Evolutionary conservation across 2,329 filamentous ascomycete genomes (phyloP).

Genomic region (Hirsutella thompsonii): DNA sequence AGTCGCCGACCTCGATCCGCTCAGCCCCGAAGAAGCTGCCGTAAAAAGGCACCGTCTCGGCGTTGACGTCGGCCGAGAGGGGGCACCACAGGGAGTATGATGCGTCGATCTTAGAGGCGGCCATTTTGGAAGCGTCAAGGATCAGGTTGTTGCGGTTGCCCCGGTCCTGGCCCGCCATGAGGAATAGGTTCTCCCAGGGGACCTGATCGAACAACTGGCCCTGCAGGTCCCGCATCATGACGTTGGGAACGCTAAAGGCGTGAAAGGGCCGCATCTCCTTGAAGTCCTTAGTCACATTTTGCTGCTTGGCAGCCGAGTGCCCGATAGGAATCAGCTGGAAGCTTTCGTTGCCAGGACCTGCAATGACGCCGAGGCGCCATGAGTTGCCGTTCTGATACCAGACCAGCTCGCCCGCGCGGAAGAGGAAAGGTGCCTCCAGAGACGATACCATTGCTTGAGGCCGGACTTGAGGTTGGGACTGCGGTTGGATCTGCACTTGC

Average conservation of each 20-base stretch:
- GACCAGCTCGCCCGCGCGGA: slow-evolving; percentile 34
- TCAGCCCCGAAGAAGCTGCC: slow-evolving; percentile 39
- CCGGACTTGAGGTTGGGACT: slow-evolving; percentile 6
- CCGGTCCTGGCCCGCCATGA: slow-evolving; percentile 17
- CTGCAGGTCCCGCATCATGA: slow-evolving; percentile 24
- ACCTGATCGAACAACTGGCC: slow-evolving; percentile 27
- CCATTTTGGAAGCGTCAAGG: slow-evolving; percentile 39
- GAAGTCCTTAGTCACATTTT: slow-evolving; percentile 23
- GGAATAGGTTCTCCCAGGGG: slow-evolving; percentile 27
- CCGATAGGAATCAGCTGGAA: slow-evolving; percentile 28
- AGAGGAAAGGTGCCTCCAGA: slow-evolving; percentile 23
- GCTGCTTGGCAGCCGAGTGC: slow-evolving; percentile 23
- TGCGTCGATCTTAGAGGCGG: slow-evolving; percentile 32
- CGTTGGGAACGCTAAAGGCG: slow-evolving; percentile 35
- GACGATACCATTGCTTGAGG: slow-evolving; percentile 14
- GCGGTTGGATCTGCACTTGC: slow-evolving; percentile 7
- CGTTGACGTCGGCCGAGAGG: slow-evolving; percentile 15
- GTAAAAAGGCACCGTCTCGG: slow-evolving; percentile 24
- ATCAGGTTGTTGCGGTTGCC: slow-evolving; percentile 27
- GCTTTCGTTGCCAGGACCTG: slow-evolving; percentile 15
- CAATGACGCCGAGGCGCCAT: slow-evolving; percentile 35
- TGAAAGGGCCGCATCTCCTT: slow-evolving; percentile 35
- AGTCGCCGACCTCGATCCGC: slow-evolving; percentile 32
- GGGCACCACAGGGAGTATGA: slow-evolving; percentile 35
- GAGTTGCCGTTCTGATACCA: slow-evolving; percentile 34